phyloP scores from a whole-genome alignment of 176 grass and related monocot genomes.

The Puccinellia tenuiflora region DNA sequence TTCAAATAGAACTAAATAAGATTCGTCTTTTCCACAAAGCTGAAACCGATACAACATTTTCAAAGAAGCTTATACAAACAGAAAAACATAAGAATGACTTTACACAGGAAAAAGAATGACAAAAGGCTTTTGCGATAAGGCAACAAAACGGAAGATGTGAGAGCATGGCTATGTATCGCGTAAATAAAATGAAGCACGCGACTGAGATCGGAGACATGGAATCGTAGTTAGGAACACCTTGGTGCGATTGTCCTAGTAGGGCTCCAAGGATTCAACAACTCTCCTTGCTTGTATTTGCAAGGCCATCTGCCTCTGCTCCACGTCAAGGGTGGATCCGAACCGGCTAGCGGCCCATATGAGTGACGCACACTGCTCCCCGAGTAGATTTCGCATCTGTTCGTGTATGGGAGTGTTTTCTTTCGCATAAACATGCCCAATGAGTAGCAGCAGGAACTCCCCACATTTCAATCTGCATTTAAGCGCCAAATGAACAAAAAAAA shows the following conservation, averaged over 20 bases:
- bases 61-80: slow-evolving; percentile 1
- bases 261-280: slow-evolving; percentile 81
- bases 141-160: not conserved
- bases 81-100: slow-evolving; percentile 17
- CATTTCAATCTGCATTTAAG: slow-evolving; percentile 80
- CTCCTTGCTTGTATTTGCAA: slow-evolving; percentile 89
- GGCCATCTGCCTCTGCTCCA: slow-evolving; percentile 79
- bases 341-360: slow-evolving; percentile 88
- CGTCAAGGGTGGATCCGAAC: slow-evolving; percentile 83
- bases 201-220: not conserved
- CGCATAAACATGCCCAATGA: slow-evolving; percentile 75
- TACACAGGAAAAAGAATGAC: slow-evolving; percentile 7
- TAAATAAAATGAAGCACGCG: not conserved
- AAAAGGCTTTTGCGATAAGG: not conserved
- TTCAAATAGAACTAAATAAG: slow-evolving; percentile 10
- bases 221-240: not conserved
- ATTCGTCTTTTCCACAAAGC: not conserved
- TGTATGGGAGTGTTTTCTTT: slow-evolving; percentile 85
- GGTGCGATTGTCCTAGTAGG: slow-evolving; percentile 29
- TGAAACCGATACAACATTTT: not conserved
- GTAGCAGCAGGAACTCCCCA: slow-evolving; percentile 76
- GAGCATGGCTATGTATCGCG: not conserved
- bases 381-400: slow-evolving; percentile 60
- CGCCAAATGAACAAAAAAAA: not conserved
- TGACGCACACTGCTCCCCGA: slow-evolving; percentile 78